Base-by-base conservation (phyloP, 805 yeast species). In the Yamadazyma sp. region DNA sequence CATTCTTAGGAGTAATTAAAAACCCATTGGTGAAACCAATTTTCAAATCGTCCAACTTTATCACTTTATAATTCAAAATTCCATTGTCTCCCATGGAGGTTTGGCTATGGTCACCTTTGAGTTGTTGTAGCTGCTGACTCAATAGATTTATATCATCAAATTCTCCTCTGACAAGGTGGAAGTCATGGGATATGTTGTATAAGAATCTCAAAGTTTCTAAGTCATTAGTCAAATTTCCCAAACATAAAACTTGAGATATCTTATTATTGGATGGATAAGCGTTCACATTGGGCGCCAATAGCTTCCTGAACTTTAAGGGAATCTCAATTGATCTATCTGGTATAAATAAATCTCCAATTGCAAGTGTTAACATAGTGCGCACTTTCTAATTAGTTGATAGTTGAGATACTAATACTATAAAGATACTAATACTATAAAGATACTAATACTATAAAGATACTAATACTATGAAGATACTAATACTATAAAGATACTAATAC, bases 1-100 rank as follows among this genome's bases (percentile, higher is more conserved):
- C 98, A 30, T 78, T 79, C 40, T 79, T 78, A 1, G 98, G 98
- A 7, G 89, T 81, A 2, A 88, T 68, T 18, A 82, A 81, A 56
- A 80, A 82, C 5, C 97, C 96, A 49, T 86, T 82, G 10, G 91
- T 78, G 45, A 89, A 74, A 3, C 98, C 98, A 31, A 91, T 78
- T 36, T 80, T 76, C 39, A 91, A 72, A 39, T 74, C 73, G 17
- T 87, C 96, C 36, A 74, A 80, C 10, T 71, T 70, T 24, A 87
- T 76, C 3, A 82, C 79, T 17, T 78, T 65, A 28, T 81, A 75
- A 80, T 60, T 10, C 93, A 94, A 30, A 82, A 55, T 47, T 36
- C 30, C 36, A 31, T 26, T 20, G 11, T 42, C 53, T 7, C 38
- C 44, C 11, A 35, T 40, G 13, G 47, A 47, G 18, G 23, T 27